A percentile compares a stretch with the other conserved stretches of the same genome.
Conservation (phyloP, 2,329 filamentous ascomycete species). For the Fusarium zealandicum region DNA sequence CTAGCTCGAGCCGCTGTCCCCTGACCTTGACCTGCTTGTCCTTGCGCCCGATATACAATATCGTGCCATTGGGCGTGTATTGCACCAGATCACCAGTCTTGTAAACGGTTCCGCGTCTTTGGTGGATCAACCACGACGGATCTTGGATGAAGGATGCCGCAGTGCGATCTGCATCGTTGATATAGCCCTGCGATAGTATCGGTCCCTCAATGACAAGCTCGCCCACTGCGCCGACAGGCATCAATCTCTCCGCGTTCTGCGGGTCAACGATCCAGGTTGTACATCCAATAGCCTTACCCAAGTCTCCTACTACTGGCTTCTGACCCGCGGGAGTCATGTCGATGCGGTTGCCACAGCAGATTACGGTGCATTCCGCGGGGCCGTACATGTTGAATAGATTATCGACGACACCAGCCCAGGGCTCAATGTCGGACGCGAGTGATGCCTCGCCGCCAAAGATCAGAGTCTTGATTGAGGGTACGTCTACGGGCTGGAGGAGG, state of each 20-base stretch:
- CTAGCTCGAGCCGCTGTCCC: conserved; percentile 2
- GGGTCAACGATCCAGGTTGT: conserved; percentile 25
- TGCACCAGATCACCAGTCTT: conserved; percentile 5
- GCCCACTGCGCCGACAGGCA: conserved; percentile 27
- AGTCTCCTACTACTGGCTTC: background rate
- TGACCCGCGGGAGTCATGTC: background rate
- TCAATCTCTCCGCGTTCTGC: conserved; percentile 7
- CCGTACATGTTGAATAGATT: conserved; percentile 3
- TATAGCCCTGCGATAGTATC: conserved; percentile 20
- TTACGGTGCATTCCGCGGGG: conserved; percentile 4
- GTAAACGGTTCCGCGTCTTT: conserved; percentile 1
- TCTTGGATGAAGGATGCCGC: conserved; percentile 5
- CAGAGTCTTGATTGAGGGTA: background rate
- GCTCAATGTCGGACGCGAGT: conserved; percentile 1
- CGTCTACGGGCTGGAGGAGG: background rate
- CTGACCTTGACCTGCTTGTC: conserved; percentile 45
- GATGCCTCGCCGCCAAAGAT: conserved; percentile 3
- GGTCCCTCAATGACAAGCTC: conserved; percentile 35
- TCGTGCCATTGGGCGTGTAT: background rate
- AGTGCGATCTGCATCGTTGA: conserved; percentile 2
- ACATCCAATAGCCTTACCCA: conserved; percentile 1
- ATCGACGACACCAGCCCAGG: background rate
- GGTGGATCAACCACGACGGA: background rate
- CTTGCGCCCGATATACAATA: conserved; percentile 12
- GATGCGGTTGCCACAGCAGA: background rate